Base-by-base conservation (phyloP, 1,139 yeast species). In the Geotrichum australiense region DNA sequence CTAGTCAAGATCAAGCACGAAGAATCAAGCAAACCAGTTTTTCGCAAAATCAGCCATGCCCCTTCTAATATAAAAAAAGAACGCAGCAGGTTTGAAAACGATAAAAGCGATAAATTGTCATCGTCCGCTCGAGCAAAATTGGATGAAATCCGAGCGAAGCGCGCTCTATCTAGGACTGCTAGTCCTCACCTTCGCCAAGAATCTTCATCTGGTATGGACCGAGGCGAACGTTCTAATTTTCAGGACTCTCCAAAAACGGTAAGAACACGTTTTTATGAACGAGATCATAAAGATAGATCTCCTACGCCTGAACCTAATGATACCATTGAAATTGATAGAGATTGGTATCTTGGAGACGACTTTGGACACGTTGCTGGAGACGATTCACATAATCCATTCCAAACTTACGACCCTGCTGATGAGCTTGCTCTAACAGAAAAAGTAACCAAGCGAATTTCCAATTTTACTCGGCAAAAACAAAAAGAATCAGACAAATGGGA, bases 401-500 rank as follows among this genome's bases (percentile, higher is more conserved):
- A 57, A 16, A 53, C 50, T 4, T 49, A 49, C 30, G 56, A 52
- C 21, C 43, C 49, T 3, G 47, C 48, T 16, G 58, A 50, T 16
- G 58, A 59, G 32, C 52, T 50, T 16, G 50, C 52, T 29, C 48
- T 59, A 28, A 61, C 61, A 36, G 50, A 47, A 15, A 58, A 53
- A 35, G 50, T 60, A 12, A 56, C 53, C 30, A 59, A 55, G 27
- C 50, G 58, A 31, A 50, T 63, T 14, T 53, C 65, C 5, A 48
- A 53, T 18, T 50, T 56, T 11, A 57, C 60, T 1, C 50, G 53
- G 4, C 64, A 63, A 35, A 53, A 54, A 37, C 57, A 58, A 40
- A 52, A 53, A 5, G 68, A 64, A 29, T 46, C 57, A 4, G 66
- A 65, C 21, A 37, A 53, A 22, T 66, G 70, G 70, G 70, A 65